These are phyloP conservation scores for Venturia asperata DNA, from an alignment of 2,329 filamentous ascomycete genomes.

Conservation along the genomic window DNA sequence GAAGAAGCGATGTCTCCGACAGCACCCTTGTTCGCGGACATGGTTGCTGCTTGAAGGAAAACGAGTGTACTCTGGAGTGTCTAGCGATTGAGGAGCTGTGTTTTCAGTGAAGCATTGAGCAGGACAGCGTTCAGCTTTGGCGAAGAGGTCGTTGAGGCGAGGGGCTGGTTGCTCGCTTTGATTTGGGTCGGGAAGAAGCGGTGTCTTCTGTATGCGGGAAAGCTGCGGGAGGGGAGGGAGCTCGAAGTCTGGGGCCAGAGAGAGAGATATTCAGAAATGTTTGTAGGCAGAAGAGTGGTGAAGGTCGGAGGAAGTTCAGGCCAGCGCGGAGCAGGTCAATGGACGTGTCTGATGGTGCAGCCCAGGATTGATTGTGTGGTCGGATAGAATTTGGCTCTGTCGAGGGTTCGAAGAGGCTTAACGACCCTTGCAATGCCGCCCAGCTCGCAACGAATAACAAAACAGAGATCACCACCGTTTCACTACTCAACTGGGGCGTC, in stretches of 20 bases:
- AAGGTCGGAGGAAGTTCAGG: background rate
- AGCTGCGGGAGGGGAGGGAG: background rate
- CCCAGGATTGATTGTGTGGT: constrained; percentile 1
- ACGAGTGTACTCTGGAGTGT: background rate
- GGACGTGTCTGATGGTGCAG: background rate
- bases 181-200: constrained; percentile 7
- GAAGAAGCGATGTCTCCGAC: constrained; percentile 11
- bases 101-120: background rate
- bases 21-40: constrained; percentile 2
- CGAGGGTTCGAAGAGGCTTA: background rate
- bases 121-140: background rate
- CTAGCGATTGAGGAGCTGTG: background rate
- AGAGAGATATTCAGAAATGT: background rate
- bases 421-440: background rate
- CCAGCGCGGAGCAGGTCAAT: background rate
- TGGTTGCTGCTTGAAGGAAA: background rate
- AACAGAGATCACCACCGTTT: constrained; percentile 10
- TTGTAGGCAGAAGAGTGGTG: background rate
- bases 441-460: constrained; percentile 12
- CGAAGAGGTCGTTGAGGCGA: constrained; percentile 1
- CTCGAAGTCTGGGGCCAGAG: background rate
- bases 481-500: background rate
- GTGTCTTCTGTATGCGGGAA: constrained; percentile 3
- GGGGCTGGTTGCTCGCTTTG: background rate
- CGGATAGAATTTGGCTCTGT: background rate